A percentile compares a stretch with the other conserved stretches of the same genome.
These are phyloP conservation scores for Postia placenta DNA, from an alignment of 768 basidiomycete species.

Conservation along the genomic window DNA sequence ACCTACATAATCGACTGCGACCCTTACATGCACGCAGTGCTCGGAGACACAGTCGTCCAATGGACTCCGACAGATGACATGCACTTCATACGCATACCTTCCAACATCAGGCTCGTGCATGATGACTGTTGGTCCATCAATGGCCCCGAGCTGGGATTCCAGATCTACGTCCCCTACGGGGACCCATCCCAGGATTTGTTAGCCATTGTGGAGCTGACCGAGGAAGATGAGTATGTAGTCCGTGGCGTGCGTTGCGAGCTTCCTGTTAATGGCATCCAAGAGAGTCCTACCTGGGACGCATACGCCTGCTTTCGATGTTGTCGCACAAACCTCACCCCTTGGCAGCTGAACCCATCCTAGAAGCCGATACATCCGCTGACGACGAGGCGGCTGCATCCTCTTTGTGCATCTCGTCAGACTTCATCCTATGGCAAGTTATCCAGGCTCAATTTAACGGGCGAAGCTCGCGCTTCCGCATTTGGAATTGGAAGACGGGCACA, in stretches of 20 bases:
- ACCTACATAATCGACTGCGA: not conserved
- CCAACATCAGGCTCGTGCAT: not conserved
- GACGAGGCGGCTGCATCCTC: not conserved
- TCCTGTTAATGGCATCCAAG: not conserved
- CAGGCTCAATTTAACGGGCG: not conserved
- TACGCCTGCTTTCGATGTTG: not conserved
- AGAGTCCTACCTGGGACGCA: not conserved
- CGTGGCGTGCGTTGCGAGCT: not conserved
- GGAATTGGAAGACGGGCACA: not conserved
- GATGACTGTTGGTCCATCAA: not conserved
- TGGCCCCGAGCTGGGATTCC: not conserved
- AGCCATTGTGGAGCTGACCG: not conserved
- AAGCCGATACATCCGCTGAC: not conserved
- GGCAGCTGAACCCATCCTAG: not conserved
- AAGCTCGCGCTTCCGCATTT: not conserved
- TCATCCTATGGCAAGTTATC: not conserved
- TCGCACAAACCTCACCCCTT: not conserved
- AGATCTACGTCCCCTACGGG: not conserved
- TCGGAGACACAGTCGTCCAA: not conserved
- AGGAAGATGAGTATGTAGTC: not conserved
- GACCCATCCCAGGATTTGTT: not conserved
- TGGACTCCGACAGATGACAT: not conserved
- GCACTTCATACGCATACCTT: not conserved
- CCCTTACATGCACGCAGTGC: not conserved
- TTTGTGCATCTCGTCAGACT: not conserved